phyloP scores from a whole-genome alignment of 2,329 filamentous ascomycete species.

The Phaeosphaeria sp. region DNA sequence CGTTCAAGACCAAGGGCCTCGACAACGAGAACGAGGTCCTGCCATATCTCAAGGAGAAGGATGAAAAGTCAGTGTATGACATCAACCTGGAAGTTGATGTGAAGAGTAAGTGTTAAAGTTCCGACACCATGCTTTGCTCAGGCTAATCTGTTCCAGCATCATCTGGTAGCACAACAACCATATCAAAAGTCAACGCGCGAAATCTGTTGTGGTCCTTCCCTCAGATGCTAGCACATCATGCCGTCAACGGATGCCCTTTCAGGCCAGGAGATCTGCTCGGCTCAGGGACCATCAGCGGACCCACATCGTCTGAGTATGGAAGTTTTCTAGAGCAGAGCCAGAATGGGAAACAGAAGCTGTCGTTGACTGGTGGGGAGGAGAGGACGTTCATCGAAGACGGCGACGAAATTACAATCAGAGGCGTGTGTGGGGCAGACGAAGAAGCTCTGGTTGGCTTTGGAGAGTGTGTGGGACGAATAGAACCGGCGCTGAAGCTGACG shows the following conservation, averaged over 20 bases:
- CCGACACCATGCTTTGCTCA: too few relatives aligned
- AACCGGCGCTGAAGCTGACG: slow-evolving; percentile 40
- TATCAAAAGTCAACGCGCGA: slow-evolving; percentile 67
- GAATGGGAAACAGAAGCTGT: slow-evolving; percentile 70
- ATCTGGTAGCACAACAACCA: slow-evolving; percentile 61
- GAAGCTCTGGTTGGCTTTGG: slow-evolving; percentile 78
- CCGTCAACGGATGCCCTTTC: slow-evolving; percentile 77
- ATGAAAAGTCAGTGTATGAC: slow-evolving; percentile 68
- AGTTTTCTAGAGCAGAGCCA: slow-evolving; percentile 76
- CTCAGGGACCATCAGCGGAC: slow-evolving; percentile 79
- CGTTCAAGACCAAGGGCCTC: slow-evolving; percentile 64
- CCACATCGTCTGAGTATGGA: slow-evolving; percentile 63
- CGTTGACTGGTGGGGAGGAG: slow-evolving; percentile 69
- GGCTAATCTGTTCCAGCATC: slow-evolving; percentile 42
- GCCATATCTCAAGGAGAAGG: slow-evolving; percentile 70
- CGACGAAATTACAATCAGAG: slow-evolving; percentile 71
- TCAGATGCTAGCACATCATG: slow-evolving; percentile 83
- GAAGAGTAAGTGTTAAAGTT: slow-evolving; percentile 47
- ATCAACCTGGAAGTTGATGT: slow-evolving; percentile 74
- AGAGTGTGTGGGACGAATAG: slow-evolving; percentile 71
- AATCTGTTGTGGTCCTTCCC: slow-evolving; percentile 83
- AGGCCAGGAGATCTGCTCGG: slow-evolving; percentile 77
- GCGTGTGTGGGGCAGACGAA: slow-evolving; percentile 68
- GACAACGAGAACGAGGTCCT: slow-evolving; percentile 63
- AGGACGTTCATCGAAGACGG: slow-evolving; percentile 77